Conservation (phyloP, 257 asterid genomes). For the Solanum virginianum region DNA sequence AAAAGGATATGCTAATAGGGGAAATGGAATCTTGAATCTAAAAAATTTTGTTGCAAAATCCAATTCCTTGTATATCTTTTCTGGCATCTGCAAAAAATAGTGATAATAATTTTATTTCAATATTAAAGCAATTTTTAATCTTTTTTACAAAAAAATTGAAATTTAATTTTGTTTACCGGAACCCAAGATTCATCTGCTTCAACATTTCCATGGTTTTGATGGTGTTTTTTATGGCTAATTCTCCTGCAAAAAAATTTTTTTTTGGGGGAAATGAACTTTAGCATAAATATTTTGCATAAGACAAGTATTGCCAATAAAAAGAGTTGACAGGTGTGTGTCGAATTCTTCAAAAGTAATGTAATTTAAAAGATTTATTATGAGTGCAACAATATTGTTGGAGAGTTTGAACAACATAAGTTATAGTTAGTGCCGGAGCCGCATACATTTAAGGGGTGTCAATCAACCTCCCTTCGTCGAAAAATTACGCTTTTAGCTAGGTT, state of each 20-base stretch:
- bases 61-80: constrained; percentile 18
- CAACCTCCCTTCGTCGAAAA: no score
- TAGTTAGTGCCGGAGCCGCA: no score
- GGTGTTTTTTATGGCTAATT: constrained; percentile 37
- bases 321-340: not conserved
- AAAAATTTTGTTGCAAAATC: constrained; percentile 17
- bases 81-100: constrained; percentile 15
- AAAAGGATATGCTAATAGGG: constrained; percentile 27
- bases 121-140: not conserved
- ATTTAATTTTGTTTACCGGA: constrained; percentile 13
- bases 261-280: not conserved
- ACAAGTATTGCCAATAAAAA: not conserved
- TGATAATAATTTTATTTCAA: not conserved
- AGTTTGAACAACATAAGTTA: no score
- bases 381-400: no score
- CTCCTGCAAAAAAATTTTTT: constrained; percentile 15
- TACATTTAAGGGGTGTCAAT: no score
- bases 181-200: constrained; percentile 42
- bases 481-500: no score
- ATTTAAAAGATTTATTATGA: no score
- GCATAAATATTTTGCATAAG: not conserved
- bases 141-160: not conserved
- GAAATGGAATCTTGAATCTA: constrained; percentile 39
- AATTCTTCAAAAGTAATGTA: not conserved
- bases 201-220: constrained; percentile 37